Base-by-base conservation (phyloP, 768 basidiomycete genomes). In the Lactarius vividus region DNA sequence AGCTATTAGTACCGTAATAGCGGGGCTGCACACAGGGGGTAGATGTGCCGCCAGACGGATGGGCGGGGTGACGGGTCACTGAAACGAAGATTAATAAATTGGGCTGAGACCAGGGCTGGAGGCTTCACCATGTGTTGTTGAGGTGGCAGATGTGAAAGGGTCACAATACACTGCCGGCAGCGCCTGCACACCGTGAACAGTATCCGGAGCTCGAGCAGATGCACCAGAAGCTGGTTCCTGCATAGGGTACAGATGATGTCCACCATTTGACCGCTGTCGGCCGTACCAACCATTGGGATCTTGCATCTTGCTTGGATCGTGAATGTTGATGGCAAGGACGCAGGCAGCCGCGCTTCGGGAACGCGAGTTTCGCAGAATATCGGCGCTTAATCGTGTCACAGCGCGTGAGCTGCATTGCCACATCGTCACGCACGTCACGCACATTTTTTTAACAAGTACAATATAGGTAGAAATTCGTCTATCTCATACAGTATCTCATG, bases 101-200 rank as follows among this genome's bases (percentile, higher is more conserved):
- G 26, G 66, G 35, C 37, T 10, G 28, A 28, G 29, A 29, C 23
- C 11, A 18, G 11, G 39, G 57, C 56, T 65, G 49, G 33, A 29
- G 44, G 28, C 40, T 77, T 67, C 72, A 90, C 91, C 89, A 72
- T 92, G 91, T 42, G 85, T 80, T 9, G 89, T 83, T n/a, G 90
- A 89, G 4, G 87, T 89, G 31, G 88, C 86, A 65, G 90, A 91
- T 44, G 88, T 88, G 71, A 88, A 81, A 44, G 91, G 88, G 49
- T 52, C 49, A 26, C 49, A 13, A 74, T 91, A 92, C 39, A 83
- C 79, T 4, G 85, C 83, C 55, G 90, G 80, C 29, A 92, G 75
- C 60, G 82, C 77, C 68, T 90, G 89, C 2, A 88, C 86, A 74
- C 86, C 85, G 58, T 89, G 86, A 4, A 86, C 86, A 5, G 86